Percentiles rank a stretch among this genome's conserved stretches.
phyloP scores from a whole-genome alignment of 2,329 filamentous ascomycete species.

The Amauroascus niger region DNA sequence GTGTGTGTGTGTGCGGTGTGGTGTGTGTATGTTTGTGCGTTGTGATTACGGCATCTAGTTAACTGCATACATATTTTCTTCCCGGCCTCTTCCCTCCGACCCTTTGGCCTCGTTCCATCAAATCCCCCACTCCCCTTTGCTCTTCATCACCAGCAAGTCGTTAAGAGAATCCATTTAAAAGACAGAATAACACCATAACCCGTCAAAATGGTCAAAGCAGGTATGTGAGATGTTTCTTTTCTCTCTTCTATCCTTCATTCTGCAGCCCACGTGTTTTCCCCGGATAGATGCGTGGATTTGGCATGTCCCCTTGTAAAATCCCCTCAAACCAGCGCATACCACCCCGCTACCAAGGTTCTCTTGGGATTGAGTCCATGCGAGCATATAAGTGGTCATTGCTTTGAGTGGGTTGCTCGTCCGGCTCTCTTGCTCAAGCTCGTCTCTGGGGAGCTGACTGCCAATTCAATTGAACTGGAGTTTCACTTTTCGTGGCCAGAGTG shows the following conservation, averaged over 20 bases:
- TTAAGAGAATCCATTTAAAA: background rate
- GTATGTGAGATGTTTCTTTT: slow-evolving; percentile 46
- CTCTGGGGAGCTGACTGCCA: background rate
- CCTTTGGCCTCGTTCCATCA: background rate
- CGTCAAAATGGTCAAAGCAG: slow-evolving; percentile 97
- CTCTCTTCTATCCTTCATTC: slow-evolving; percentile 6
- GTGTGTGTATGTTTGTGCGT: background rate
- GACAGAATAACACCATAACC: slow-evolving; percentile 28
- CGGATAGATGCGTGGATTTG: background rate
- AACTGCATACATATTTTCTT: too few relatives aligned
- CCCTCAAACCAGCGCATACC: slow-evolving; percentile 9
- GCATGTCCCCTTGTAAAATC: slow-evolving; percentile 5
- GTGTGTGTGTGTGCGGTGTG: too few relatives aligned
- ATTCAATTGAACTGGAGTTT: background rate
- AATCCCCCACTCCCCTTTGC: background rate
- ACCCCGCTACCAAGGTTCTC: slow-evolving; percentile 11
- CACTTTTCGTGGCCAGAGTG: too few relatives aligned
- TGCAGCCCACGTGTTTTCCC: slow-evolving; percentile 2
- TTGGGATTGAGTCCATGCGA: slow-evolving; percentile 1
- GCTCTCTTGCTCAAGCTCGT: background rate
- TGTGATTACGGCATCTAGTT: slow-evolving; percentile 6
- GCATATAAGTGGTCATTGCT: slow-evolving; percentile 2
- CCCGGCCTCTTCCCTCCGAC: background rate
- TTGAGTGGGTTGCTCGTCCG: background rate
- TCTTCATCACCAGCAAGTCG: background rate